These are phyloP conservation scores for Megacollybia platyphylla DNA, from an alignment of 1,284 basidiomycete species.

Conservation along the genomic window DNA sequence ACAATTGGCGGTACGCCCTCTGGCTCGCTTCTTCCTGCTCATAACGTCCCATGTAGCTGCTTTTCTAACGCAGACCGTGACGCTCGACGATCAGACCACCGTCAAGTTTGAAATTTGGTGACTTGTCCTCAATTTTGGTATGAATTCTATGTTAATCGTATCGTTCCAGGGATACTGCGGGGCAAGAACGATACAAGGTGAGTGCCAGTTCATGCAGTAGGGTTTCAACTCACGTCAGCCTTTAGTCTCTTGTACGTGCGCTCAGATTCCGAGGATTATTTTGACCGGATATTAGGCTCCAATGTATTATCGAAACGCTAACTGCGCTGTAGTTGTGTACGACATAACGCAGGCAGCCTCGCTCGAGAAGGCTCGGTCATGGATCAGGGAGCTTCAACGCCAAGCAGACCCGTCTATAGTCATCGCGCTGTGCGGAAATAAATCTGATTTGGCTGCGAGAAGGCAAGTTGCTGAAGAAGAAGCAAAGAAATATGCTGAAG, in stretches of 20 bases:
- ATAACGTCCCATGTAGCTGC: constrained; percentile 45
- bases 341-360: constrained; percentile 81
- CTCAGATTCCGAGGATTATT: constrained; percentile 6
- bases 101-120: constrained; percentile 99
- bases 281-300: constrained; percentile 47
- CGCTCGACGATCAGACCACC: constrained; percentile 77
- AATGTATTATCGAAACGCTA: constrained; percentile 88
- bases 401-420: constrained; percentile 96
- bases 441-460: constrained; percentile 74
- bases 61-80: constrained; percentile 92
- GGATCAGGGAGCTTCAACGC: constrained; percentile 94
- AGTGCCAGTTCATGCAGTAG: constrained; percentile 13
- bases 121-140: constrained; percentile 12
- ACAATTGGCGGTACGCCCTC: constrained; percentile 61
- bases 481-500: constrained; percentile 88
- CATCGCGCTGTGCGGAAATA: constrained; percentile 94
- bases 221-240: constrained; percentile 4
- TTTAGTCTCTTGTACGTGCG: constrained; percentile 44
- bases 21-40: constrained; percentile 9
- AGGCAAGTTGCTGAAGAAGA: constrained; percentile 77
- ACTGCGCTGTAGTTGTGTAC: constrained; percentile 80
- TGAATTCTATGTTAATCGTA: constrained; percentile 4
- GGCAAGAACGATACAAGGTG: constrained; percentile 88
- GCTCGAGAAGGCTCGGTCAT: constrained; percentile 91
- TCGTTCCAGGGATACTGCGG: constrained; percentile 71